phyloP scores from a whole-genome alignment of 768 basidiomycete genomes.

The Lactarius hengduanensis region DNA sequence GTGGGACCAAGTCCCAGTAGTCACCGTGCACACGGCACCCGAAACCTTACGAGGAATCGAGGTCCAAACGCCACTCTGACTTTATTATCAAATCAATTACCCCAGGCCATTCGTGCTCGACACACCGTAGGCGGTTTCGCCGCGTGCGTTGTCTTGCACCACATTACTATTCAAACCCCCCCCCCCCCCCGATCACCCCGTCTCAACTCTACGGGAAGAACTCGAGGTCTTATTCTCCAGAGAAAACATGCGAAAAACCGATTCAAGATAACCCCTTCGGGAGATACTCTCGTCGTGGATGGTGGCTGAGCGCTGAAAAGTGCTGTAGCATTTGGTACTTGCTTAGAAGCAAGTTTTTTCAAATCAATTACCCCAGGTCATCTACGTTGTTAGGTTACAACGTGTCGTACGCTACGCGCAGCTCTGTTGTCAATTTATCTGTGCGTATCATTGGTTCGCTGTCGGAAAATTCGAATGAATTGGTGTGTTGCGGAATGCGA shows the following conservation, averaged over 20 bases:
- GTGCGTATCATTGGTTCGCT: not conserved
- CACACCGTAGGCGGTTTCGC: not conserved
- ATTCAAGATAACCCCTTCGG: not conserved
- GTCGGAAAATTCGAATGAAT: not conserved
- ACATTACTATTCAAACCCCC: not conserved
- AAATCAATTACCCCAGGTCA: conserved; percentile 30
- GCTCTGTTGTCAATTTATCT: conserved; percentile 23
- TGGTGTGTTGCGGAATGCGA: too few species aligned
- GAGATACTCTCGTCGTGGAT: not conserved
- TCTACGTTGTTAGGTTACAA: conserved; percentile 17
- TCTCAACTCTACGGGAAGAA: not conserved
- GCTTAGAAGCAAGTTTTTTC: not conserved
- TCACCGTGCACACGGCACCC: not conserved
- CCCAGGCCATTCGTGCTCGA: not conserved
- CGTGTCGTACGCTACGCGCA: conserved; percentile 19
- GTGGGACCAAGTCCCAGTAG: not conserved
- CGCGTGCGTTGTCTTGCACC: not conserved
- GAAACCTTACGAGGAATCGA: not conserved
- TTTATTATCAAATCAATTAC: not conserved
- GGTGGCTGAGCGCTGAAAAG: not conserved
- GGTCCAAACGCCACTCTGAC: not conserved
- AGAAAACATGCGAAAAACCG: conserved; percentile 4
- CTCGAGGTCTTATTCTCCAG: not conserved
- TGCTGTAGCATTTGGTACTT: conserved; percentile 2
- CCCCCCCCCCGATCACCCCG: not conserved